Conservation (phyloP, 148 eudicot genomes). For the Vaccinium vitisidaea region DNA sequence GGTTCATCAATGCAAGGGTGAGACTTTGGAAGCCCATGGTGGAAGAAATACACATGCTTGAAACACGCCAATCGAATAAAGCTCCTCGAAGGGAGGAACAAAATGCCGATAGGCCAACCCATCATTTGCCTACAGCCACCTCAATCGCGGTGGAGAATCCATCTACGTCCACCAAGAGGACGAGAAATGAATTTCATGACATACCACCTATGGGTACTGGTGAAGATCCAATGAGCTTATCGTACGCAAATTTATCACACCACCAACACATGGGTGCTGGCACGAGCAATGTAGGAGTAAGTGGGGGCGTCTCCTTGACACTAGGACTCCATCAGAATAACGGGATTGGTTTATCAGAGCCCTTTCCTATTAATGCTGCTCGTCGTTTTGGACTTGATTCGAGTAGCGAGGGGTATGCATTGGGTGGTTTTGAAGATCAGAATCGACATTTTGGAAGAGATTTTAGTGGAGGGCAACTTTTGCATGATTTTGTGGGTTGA, state of each 20-base stretch:
- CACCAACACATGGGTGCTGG: constrained; percentile 24
- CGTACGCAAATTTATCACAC: constrained; percentile 24
- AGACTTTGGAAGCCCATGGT: constrained; percentile 73
- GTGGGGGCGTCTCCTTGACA: constrained; percentile 46
- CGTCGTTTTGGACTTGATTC: constrained; percentile 46
- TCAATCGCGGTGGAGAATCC: constrained; percentile 25
- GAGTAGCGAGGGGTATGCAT: constrained; percentile 29
- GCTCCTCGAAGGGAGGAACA: constrained; percentile 26
- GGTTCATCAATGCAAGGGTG: constrained; percentile 69
- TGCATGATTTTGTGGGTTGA: constrained; percentile 64
- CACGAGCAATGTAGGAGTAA: constrained; percentile 21
- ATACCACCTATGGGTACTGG: constrained; percentile 15
- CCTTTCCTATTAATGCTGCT: constrained; percentile 41
- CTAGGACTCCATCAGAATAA: constrained; percentile 53
- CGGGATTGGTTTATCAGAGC: constrained; percentile 32
- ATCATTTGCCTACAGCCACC: constrained; percentile 23
- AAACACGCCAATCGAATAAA: constrained; percentile 43
- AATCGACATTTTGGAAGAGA: constrained; percentile 41
- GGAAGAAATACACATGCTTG: constrained; percentile 60
- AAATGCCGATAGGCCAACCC: constrained; percentile 15
- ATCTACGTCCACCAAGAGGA: constrained; percentile 24
- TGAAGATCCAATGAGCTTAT: constrained; percentile 25
- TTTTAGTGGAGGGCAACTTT: constrained; percentile 37
- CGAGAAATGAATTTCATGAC: constrained; percentile 27
- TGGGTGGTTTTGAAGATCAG: constrained; percentile 35